Evolutionary conservation across 1,284 basidiomycete species (phyloP).

Genomic region (Puccinia coronata): DNA sequence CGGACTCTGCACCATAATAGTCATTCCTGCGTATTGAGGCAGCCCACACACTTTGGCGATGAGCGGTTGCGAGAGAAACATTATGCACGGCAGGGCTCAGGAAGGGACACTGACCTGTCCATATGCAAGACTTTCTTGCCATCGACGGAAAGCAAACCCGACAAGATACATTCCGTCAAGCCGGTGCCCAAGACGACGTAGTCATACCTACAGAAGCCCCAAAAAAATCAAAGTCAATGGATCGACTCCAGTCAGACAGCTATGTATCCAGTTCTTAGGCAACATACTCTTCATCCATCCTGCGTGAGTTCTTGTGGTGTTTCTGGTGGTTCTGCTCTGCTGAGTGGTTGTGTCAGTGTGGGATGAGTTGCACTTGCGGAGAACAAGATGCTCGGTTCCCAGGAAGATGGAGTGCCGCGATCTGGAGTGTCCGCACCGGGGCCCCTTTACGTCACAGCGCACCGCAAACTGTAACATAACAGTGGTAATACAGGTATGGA

Average conservation of each 20-base stretch:
- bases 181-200: constrained; percentile 72
- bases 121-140: constrained; percentile 99
- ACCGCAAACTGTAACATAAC: no score
- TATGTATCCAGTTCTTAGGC: neutral
- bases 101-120: constrained; percentile 64
- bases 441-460: no score
- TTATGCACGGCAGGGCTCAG: neutral
- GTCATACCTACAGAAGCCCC: constrained; percentile 22
- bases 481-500: no score
- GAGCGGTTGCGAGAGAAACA: neutral
- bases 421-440: neutral
- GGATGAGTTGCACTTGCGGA: no score
- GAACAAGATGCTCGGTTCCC: no score
- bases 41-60: neutral
- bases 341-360: no score
- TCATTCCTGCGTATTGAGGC: constrained; percentile 68
- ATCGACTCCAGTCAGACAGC: neutral
- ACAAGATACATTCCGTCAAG: constrained; percentile 96
- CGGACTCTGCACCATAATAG: constrained; percentile 98
- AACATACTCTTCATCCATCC: constrained; percentile 43
- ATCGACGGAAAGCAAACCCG: constrained; percentile 92
- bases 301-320: no score
- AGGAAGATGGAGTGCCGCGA: no score
- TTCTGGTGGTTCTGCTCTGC: no score
- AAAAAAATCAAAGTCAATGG: neutral